Evolutionary conservation across 2,329 filamentous ascomycete species (phyloP).

Genomic region (Apiospora pterosperma): DNA sequence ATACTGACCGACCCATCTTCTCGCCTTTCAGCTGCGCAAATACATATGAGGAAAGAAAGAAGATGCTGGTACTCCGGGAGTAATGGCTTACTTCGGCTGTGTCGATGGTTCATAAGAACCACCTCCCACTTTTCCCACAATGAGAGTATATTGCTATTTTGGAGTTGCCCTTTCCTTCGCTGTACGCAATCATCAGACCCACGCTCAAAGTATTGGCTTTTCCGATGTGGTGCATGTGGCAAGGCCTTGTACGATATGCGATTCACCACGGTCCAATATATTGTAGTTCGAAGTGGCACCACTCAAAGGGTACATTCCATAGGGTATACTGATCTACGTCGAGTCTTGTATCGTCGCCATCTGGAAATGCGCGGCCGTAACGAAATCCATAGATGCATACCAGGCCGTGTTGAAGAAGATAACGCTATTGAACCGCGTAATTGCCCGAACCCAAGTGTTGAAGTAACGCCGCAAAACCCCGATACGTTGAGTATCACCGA

Average conservation of each 20-base stretch:
- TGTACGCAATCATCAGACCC: neutral
- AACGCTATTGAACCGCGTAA: neutral
- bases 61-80: neutral
- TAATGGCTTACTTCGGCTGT: neutral
- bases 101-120: neutral
- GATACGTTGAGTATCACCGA: conserved; percentile 13
- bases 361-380: neutral
- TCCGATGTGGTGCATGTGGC: neutral
- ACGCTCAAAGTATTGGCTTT: neutral
- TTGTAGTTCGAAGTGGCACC: neutral
- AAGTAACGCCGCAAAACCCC: neutral
- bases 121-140: neutral
- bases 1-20: neutral
- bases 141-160: neutral
- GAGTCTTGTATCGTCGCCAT: neutral
- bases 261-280: neutral
- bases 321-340: neutral
- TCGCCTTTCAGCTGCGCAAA: conserved; percentile 7
- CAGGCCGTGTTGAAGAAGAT: neutral
- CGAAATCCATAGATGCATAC: neutral
- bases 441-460: neutral
- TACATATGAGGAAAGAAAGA: conserved; percentile 2
- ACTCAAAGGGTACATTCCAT: neutral
- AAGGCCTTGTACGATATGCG: neutral
- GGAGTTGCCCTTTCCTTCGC: neutral